phyloP scores from a whole-genome alignment of 2,329 filamentous ascomycete species.

The Colletotrichum scovillei region DNA sequence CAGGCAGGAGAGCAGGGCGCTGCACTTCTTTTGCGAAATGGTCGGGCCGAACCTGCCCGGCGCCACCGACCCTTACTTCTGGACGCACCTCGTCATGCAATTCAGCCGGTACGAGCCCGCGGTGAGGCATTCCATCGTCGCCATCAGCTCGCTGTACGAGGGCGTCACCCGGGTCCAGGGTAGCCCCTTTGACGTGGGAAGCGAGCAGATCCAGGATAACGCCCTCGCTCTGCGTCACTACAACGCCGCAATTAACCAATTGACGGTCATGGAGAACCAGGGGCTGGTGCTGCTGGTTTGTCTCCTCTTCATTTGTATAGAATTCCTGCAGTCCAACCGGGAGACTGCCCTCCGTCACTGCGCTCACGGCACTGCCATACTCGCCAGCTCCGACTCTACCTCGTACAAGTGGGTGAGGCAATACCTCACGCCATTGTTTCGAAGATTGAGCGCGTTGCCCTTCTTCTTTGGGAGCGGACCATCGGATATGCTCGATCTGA shows the following conservation, averaged over 20 bases:
- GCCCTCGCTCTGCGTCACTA: constrained; percentile 39
- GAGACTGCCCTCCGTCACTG: constrained; percentile 52
- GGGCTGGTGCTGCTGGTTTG: constrained; percentile 55
- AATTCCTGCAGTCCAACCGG: constrained; percentile 60
- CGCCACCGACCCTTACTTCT: constrained; percentile 47
- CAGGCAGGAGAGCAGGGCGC: constrained; percentile 14
- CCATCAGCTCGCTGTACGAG: constrained; percentile 60
- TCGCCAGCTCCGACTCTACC: not conserved
- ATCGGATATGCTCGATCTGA: constrained; percentile 30
- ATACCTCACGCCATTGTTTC: constrained; percentile 19
- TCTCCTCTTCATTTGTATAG: constrained; percentile 63
- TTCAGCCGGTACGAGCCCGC: constrained; percentile 56
- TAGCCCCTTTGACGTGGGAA: not conserved
- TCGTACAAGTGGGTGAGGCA: not conserved
- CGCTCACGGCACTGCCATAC: constrained; percentile 20
- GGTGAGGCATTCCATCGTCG: constrained; percentile 61
- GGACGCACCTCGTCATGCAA: constrained; percentile 57
- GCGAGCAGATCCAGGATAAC: not conserved
- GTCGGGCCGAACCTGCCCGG: constrained; percentile 25
- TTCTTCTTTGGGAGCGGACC: constrained; percentile 1
- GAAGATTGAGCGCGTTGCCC: constrained; percentile 3
- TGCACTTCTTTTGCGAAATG: constrained; percentile 32
- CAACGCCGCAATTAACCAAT: constrained; percentile 40
- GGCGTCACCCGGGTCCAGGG: not conserved
- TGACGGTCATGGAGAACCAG: constrained; percentile 40